Evolutionary conservation across 345 rosid genomes (phyloP), one percentile per base, ranked within the genome.

Genomic region (Hibiscus syriacus): DNA sequence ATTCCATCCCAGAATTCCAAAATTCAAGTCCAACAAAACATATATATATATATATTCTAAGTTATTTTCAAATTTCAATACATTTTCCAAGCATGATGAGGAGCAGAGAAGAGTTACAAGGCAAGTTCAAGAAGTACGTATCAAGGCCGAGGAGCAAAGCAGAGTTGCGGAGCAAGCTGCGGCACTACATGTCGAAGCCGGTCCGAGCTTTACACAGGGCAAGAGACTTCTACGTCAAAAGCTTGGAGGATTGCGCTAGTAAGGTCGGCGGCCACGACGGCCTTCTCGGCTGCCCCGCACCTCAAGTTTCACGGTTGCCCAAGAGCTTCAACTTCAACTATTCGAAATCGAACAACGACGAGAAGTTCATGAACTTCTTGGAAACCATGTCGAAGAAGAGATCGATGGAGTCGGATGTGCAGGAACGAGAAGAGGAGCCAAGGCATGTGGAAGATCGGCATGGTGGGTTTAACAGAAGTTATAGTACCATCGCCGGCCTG

Each of bases 181-280:
- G 41, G 34, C 58, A 43, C 39, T 60, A 26, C 23, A 17, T 72
- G 49, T 65, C 38, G 39, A 64, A 68, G 46, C 73, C 77, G 39
- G 41, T 29, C 32, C 66, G 14, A 67, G 38, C 59, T 48, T 56
- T 79, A 17, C 39, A 29, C 68, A 69, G 66, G 67, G 72, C 70
- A 4, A 69, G 48, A 67, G 74, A 55, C 49, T 75, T 75, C 0
- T 79, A 72, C 54, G 38, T 69, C 14, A 72, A 72, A 29, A 19
- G 72, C 45, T 55, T 62, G 74, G 50, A 58, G 66, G 67, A 66
- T 4, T 72, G 69, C 7, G 72, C 69, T 4, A 62, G 38, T 25
- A 74, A 50, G 34, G 43, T 71, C 23, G 4, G 19, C 19, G 17
- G 54, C 29, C 16, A 57, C 20, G 66, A 64, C 3, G 50, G 71